These are phyloP conservation scores for Hordeum pubiflorum DNA, from an alignment of 202 grass and related monocot genomes.

Conservation along the genomic window DNA sequence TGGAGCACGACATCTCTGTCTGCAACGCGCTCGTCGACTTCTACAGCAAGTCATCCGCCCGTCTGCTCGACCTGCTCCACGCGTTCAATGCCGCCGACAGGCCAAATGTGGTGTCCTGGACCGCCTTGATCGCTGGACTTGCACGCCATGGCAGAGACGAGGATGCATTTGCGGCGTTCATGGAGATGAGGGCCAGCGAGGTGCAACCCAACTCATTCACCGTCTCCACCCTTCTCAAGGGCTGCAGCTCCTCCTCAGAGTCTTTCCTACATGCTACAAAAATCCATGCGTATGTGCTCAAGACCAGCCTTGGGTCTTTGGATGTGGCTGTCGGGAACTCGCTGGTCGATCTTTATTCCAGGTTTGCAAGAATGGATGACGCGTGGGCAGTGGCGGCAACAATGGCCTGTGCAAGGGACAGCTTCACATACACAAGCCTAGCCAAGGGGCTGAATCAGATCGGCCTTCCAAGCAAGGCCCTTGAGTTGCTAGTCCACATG, in stretches of 20 bases:
- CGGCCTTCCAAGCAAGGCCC: slow-evolving; percentile 42
- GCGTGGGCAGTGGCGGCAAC: slow-evolving; percentile 48
- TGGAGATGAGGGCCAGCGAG: slow-evolving; percentile 45
- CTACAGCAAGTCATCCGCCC: slow-evolving; percentile 49
- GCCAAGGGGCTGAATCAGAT: slow-evolving; percentile 57
- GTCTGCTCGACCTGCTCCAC: slow-evolving; percentile 28
- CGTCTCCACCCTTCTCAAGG: slow-evolving; percentile 62
- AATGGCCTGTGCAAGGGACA: slow-evolving; percentile 49
- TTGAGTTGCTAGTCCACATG: slow-evolving; percentile 44
- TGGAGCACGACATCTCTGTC: slow-evolving; percentile 44
- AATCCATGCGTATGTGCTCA: slow-evolving; percentile 65
- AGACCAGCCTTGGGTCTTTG: slow-evolving; percentile 50
- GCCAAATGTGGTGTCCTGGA: slow-evolving; percentile 80
- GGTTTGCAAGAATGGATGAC: slow-evolving; percentile 52
- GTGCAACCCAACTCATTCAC: slow-evolving; percentile 74
- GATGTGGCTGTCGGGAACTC: slow-evolving; percentile 56
- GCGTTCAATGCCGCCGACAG: slow-evolving; percentile 29
- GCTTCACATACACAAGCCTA: slow-evolving; percentile 69
- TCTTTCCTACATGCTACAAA: slow-evolving; percentile 38
- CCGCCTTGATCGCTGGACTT: slow-evolving; percentile 47
- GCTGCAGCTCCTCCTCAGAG: slow-evolving; percentile 31
- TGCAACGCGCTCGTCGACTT: slow-evolving; percentile 61
- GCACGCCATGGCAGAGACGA: slow-evolving; percentile 29
- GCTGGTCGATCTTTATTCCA: slow-evolving; percentile 66
- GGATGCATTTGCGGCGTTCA: slow-evolving; percentile 34